Percentiles rank a stretch among this genome's conserved stretches.
These are phyloP conservation scores for Diutina rugosa DNA, from an alignment of 1,139 yeast species.

Conservation along the genomic window DNA sequence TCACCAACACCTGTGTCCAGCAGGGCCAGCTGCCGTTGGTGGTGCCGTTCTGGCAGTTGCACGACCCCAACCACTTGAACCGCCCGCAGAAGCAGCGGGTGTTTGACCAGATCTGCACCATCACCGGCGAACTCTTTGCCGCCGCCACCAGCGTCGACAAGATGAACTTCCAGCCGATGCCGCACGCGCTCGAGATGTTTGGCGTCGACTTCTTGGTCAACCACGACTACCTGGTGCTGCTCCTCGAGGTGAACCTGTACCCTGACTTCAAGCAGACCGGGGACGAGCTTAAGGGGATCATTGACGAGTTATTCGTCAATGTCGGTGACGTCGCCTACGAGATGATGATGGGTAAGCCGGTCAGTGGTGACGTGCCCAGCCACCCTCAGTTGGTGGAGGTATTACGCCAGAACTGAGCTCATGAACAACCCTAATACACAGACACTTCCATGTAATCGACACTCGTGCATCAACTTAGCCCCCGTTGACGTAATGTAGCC, in stretches of 20 bases:
- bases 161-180: constrained; percentile 79
- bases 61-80: constrained; percentile 21
- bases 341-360: background rate
- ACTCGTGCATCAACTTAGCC: too few species aligned
- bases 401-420: background rate
- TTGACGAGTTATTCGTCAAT: constrained; percentile 44
- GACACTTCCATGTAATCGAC: background rate
- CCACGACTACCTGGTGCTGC: constrained; percentile 34
- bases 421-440: background rate
- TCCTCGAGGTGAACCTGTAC: constrained; percentile 82
- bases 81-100: constrained; percentile 25
- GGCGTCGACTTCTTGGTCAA: constrained; percentile 82
- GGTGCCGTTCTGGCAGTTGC: constrained; percentile 51
- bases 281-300: constrained; percentile 48
- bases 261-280: constrained; percentile 98
- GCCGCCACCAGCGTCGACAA: constrained; percentile 77
- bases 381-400: background rate
- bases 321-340: constrained; percentile 11
- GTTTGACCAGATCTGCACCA: constrained; percentile 41
- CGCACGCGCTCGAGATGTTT: constrained; percentile 72
- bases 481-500: too few species aligned
- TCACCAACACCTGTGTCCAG: constrained; percentile 90
- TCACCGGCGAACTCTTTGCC: constrained; percentile 58
- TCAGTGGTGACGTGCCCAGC: background rate
- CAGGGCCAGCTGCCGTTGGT: constrained; percentile 38